Percentiles rank a stretch among this genome's conserved stretches.
Evolutionary conservation across 164 flowering plant species (phyloP).

Genomic region (Houttuynia cordata): DNA sequence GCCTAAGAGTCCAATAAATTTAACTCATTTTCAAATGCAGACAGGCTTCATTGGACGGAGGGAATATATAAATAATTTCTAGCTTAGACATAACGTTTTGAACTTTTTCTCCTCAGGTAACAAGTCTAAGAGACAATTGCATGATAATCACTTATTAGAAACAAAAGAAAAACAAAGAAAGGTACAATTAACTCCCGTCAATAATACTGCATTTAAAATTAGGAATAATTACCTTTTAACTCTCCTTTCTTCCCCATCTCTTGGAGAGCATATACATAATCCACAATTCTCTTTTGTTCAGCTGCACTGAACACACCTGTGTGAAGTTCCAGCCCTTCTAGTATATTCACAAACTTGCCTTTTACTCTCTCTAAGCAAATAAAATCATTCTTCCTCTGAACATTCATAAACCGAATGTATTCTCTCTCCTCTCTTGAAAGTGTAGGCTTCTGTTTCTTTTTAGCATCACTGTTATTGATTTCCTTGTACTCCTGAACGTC

Average conservation of each 20-base stretch:
- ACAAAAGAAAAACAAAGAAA: not conserved
- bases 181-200: not conserved
- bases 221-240: constrained; percentile 43
- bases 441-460: constrained; percentile 21
- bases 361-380: constrained; percentile 63
- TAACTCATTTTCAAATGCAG: no score
- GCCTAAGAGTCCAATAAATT: no score
- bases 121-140: no score
- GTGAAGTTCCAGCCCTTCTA: constrained; percentile 86
- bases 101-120: no score
- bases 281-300: constrained; percentile 82
- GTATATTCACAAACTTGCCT: constrained; percentile 55
- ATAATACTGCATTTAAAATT: not conserved
- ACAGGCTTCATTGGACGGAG: no score
- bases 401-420: constrained; percentile 49
- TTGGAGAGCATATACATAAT: constrained; percentile 43
- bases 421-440: constrained; percentile 73
- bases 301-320: constrained; percentile 67
- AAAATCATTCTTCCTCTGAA: constrained; percentile 63
- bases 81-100: no score
- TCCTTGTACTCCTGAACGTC: constrained; percentile 8
- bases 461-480: constrained; percentile 9
- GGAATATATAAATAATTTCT: no score
- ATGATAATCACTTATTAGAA: no score
- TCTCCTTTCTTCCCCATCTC: constrained; percentile 64